phyloP scores from a whole-genome alignment of 768 basidiomycete species.

The Hygrophoropsis aurantiaca region DNA sequence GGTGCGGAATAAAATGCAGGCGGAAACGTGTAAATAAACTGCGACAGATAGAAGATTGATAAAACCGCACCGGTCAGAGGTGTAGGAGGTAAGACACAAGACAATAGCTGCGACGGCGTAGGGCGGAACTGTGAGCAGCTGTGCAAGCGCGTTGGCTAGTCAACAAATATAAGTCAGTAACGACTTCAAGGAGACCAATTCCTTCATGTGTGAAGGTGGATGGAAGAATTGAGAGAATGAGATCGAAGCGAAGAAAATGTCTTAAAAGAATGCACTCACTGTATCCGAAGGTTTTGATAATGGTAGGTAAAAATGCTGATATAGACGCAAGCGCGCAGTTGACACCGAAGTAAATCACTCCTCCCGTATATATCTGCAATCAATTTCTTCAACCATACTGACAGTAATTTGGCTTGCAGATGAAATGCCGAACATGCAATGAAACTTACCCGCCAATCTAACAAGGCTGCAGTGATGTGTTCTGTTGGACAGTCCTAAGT shows the following conservation, averaged over 20 bases:
- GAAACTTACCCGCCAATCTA: conserved; percentile 61
- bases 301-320: conserved; percentile 81
- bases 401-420: too few species aligned
- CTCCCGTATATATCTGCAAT: conserved; percentile 50
- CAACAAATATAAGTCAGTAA: background rate
- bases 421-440: too few species aligned
- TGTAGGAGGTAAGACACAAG: conserved; percentile 55
- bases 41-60: conserved; percentile 38
- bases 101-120: conserved; percentile 71
- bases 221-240: background rate
- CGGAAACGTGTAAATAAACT: conserved; percentile 33
- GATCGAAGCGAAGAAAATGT: background rate
- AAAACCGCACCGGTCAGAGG: conserved; percentile 56
- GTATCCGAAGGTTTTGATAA: conserved; percentile 71
- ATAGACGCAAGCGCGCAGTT: conserved; percentile 79
- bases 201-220: background rate
- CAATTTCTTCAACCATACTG: too few species aligned
- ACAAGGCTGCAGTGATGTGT: conserved; percentile 61
- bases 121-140: conserved; percentile 79
- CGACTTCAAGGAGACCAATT: background rate
- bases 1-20: background rate
- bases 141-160: conserved; percentile 63
- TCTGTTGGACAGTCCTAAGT: conserved; percentile 33
- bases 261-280: conserved; percentile 41
- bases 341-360: conserved; percentile 76